phyloP scores from a whole-genome alignment of 108 stramenopile species.

The Aureococcus anophagefferens region DNA sequence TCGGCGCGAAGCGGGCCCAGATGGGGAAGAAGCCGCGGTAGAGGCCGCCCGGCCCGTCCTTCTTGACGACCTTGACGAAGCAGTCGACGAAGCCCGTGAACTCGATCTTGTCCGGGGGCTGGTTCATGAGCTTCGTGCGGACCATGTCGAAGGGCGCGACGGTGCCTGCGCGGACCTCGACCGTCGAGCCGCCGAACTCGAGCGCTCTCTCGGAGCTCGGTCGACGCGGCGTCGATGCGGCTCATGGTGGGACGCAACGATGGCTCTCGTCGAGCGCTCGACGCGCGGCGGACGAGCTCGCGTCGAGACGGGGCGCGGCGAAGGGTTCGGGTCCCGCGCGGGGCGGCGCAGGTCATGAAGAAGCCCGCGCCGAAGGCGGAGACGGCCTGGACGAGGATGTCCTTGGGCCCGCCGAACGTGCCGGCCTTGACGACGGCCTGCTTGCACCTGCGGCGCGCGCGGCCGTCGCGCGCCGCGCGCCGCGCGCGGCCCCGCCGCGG shows the following conservation, averaged over 20 bases:
- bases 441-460: too few species aligned
- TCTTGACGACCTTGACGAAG: conserved; percentile 65
- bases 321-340: too few species aligned
- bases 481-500: too few species aligned
- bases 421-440: too few species aligned
- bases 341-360: conserved; percentile 68
- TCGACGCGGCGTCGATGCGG: conserved; percentile 57
- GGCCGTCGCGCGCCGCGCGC: too few species aligned
- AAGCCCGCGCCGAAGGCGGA: conserved; percentile 75
- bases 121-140: conserved; percentile 80
- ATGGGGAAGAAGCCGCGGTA: conserved; percentile 87
- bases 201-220: too few species aligned
- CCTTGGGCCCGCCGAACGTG: conserved; percentile 29
- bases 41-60: conserved; percentile 67
- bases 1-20: conserved; percentile 83
- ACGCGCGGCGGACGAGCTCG: too few species aligned
- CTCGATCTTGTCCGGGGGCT: conserved; percentile 65
- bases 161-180: conserved; percentile 50
- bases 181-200: too few species aligned
- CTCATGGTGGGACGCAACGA: too few species aligned
- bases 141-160: conserved; percentile 81
- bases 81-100: conserved; percentile 74
- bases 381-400: conserved; percentile 54
- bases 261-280: too few species aligned
- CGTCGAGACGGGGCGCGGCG: too few species aligned